phyloP scores from a whole-genome alignment of 2,329 filamentous ascomycete species.

The Apiospora kogelbergensis region DNA sequence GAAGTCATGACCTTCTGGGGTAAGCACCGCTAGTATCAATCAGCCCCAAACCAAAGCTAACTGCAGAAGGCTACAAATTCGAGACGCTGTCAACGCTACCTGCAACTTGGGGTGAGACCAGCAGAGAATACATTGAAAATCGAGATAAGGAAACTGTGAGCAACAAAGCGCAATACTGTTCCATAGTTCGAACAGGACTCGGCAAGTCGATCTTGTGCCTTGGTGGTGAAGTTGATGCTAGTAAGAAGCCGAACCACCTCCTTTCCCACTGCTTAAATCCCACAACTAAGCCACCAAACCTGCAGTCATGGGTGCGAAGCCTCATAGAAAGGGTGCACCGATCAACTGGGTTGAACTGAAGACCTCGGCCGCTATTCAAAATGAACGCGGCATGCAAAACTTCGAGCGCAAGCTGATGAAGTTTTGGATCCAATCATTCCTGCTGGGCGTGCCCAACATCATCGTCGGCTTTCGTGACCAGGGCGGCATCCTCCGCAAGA shows the following conservation, averaged over 20 bases:
- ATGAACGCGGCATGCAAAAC: constrained; percentile 66
- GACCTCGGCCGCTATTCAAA: constrained; percentile 73
- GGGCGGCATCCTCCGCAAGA: constrained; percentile 66
- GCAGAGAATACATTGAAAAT: constrained; percentile 75
- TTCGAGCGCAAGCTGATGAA: constrained; percentile 92
- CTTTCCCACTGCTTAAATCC: constrained; percentile 8
- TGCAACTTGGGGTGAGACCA: constrained; percentile 68
- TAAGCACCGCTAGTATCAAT: constrained; percentile 34
- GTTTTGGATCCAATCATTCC: constrained; percentile 95
- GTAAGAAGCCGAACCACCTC: constrained; percentile 44
- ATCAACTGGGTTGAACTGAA: constrained; percentile 96
- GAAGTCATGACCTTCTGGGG: constrained; percentile 94
- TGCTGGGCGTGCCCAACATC: constrained; percentile 89
- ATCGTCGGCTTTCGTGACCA: constrained; percentile 83
- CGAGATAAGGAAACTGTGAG: constrained; percentile 72
- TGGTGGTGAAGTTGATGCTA: constrained; percentile 90
- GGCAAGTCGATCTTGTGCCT: constrained; percentile 74
- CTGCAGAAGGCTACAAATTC: constrained; percentile 84
- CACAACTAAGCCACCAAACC: background rate
- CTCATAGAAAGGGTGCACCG: constrained; percentile 60
- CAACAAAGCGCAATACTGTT: constrained; percentile 95
- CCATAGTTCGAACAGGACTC: constrained; percentile 84
- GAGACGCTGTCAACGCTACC: constrained; percentile 81
- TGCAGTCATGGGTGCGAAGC: constrained; percentile 81
- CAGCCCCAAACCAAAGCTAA: constrained; percentile 7